Evolutionary conservation across 352 stramenopile species (phyloP).

Genomic region (Phytophthora brassicae): DNA sequence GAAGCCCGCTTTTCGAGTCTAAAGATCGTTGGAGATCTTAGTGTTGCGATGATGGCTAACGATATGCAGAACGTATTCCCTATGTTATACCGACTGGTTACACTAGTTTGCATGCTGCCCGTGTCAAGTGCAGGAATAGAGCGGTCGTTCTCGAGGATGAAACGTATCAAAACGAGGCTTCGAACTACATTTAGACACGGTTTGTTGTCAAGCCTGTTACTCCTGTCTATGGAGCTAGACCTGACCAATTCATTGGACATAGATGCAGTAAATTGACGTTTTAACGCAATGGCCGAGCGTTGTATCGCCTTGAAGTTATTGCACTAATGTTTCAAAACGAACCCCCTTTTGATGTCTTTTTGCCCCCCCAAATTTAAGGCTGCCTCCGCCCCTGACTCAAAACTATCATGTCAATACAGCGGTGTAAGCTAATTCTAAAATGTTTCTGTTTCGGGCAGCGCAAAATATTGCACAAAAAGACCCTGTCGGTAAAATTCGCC

Average conservation of each 20-base stretch:
- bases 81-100: not conserved
- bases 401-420: not conserved
- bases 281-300: too few species aligned
- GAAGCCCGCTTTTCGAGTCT: too few species aligned
- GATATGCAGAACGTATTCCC: not conserved
- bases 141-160: constrained; percentile 6
- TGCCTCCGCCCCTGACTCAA: too few species aligned
- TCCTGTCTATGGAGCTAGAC: too few species aligned
- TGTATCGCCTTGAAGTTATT: too few species aligned
- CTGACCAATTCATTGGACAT: too few species aligned
- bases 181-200: too few species aligned
- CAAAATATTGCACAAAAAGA: not conserved
- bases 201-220: too few species aligned
- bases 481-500: constrained; percentile 6
- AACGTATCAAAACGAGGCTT: constrained; percentile 6
- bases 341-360: too few species aligned
- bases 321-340: too few species aligned
- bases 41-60: not conserved
- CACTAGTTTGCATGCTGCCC: constrained; percentile 4
- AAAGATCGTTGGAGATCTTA: not conserved
- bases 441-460: constrained; percentile 7
- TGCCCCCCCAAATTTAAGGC: too few species aligned
- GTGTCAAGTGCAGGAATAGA: constrained; percentile 9
- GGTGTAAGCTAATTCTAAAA: constrained; percentile 7
- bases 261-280: too few species aligned